Evolutionary conservation across 352 stramenopile species (phyloP).

Genomic region (Phytophthora pistaciae): DNA sequence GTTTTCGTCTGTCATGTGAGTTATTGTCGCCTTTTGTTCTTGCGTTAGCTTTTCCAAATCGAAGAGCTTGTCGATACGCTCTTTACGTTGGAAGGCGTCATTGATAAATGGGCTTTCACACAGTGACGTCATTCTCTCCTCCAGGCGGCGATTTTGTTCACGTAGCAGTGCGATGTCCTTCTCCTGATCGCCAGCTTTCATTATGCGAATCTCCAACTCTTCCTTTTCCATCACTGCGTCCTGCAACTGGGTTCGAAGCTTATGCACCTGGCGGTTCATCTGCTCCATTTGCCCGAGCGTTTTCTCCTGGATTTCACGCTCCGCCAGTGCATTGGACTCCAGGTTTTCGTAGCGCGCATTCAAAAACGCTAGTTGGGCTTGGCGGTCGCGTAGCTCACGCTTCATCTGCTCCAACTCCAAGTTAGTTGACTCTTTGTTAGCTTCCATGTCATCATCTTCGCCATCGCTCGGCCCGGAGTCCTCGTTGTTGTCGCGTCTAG

Average conservation of each 20-base stretch:
- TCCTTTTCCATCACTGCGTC: constrained; percentile 86
- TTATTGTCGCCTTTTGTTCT: constrained; percentile 80
- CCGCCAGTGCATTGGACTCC: constrained; percentile 80
- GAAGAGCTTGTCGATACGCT: constrained; percentile 87
- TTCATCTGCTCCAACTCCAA: constrained; percentile 68
- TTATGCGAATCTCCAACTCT: constrained; percentile 63
- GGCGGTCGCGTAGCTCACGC: constrained; percentile 79
- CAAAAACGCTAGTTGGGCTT: constrained; percentile 86
- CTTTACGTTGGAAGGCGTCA: constrained; percentile 90
- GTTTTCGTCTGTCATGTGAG: constrained; percentile 75
- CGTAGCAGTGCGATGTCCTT: constrained; percentile 79
- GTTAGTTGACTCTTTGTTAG: constrained; percentile 18
- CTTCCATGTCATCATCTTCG: constrained; percentile 23
- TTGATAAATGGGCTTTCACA: constrained; percentile 96
- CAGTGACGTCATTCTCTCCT: constrained; percentile 91
- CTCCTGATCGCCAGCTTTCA: constrained; percentile 79
- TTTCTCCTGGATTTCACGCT: constrained; percentile 92
- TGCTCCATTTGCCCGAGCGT: constrained; percentile 91
- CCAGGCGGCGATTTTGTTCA: constrained; percentile 88
- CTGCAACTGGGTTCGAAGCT: constrained; percentile 86
- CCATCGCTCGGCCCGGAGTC: constrained; percentile 39
- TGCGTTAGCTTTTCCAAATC: constrained; percentile 87
- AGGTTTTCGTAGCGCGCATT: constrained; percentile 92
- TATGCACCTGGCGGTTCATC: constrained; percentile 92
- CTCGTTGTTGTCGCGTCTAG: constrained; percentile 47